Evolutionary conservation across 345 rosid species (phyloP).

Genomic region (Raphanus sativus): DNA sequence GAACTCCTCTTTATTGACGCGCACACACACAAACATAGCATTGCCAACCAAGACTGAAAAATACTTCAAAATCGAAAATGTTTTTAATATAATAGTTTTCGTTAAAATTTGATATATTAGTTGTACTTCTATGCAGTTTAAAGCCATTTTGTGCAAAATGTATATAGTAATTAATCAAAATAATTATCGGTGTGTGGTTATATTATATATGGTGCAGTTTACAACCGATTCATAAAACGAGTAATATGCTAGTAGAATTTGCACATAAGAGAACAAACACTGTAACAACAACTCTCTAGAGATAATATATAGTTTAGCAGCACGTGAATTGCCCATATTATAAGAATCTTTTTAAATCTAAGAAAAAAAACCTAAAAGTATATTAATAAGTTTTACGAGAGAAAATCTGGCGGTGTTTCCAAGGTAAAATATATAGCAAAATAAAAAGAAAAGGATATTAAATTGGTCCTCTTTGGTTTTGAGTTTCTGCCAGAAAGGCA

Average conservation of each 20-base stretch:
- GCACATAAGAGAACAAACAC: constrained; percentile 54
- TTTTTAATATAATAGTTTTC: background rate
- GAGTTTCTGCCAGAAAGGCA: constrained; percentile 43
- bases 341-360: constrained; percentile 21
- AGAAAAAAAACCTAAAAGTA: constrained; percentile 7
- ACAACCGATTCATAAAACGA: constrained; percentile 13
- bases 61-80: background rate
- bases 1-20: constrained; percentile 29
- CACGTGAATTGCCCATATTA: constrained; percentile 60
- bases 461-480: constrained; percentile 39
- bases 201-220: background rate
- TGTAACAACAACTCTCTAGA: constrained; percentile 49
- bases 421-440: constrained; percentile 36
- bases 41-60: constrained; percentile 24
- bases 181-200: constrained; percentile 5
- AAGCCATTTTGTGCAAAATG: constrained; percentile 24
- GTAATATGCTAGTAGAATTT: constrained; percentile 5
- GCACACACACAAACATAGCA: constrained; percentile 29
- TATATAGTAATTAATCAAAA: background rate
- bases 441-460: background rate
- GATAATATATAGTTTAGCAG: constrained; percentile 46
- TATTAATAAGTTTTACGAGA: constrained; percentile 8
- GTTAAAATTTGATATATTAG: background rate
- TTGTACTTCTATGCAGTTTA: constrained; percentile 1
- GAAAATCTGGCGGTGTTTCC: constrained; percentile 62